Base-by-base conservation (phyloP, 2,329 filamentous ascomycete genomes). In the Alternaria dauci region DNA sequence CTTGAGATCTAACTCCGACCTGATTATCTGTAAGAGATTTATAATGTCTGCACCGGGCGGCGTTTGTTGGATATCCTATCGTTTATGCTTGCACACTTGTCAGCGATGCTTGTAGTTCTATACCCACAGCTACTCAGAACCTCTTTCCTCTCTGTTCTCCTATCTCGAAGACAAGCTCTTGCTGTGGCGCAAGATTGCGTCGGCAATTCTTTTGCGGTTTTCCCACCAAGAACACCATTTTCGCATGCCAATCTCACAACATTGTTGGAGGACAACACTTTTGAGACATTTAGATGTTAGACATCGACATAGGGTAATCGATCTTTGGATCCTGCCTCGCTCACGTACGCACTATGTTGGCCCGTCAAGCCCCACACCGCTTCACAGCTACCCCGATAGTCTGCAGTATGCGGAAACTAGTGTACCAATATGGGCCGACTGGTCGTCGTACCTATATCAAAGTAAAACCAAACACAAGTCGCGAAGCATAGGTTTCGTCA, bases 11-110 rank as follows among this genome's bases (percentile, higher is more conserved):
- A 53, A 16, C 20, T 20, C 16, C 32, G 36, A 38, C 36, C 20
- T 36, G 23, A 36, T 30, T 50, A 20, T 46, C 18, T 52, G 43
- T 30, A 36, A 20, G 34, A 25, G 25, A 18, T 23, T 42, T 36
- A 55, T 26, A 18, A 42, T 50, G n/a, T 52, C 20, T 58, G 48
- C 55, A 53, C 53, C 16, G 46, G 32, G 16, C n/a, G 46, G 46
- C 32, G 46, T 43, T 54, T 47, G 34, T 50, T 50, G 46, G 43
- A 51, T 16, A 42, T 48, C 25, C 12, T 30, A 23, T 23, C 43
- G 16, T 50, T 30, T 32, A 23, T 32, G 30, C 46, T 25, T 26
- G 46, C 23, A 50, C 20, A 38, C 14, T 38, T 36, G 34, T 26
- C 32, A 50, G 46, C 30, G 46, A 50, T n/a, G 23, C 11, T 25